A percentile compares a stretch with the other conserved stretches of the same genome.
Evolutionary conservation across 2,329 filamentous ascomycete genomes (phyloP).

Genomic region (Diaporthe longicolla): DNA sequence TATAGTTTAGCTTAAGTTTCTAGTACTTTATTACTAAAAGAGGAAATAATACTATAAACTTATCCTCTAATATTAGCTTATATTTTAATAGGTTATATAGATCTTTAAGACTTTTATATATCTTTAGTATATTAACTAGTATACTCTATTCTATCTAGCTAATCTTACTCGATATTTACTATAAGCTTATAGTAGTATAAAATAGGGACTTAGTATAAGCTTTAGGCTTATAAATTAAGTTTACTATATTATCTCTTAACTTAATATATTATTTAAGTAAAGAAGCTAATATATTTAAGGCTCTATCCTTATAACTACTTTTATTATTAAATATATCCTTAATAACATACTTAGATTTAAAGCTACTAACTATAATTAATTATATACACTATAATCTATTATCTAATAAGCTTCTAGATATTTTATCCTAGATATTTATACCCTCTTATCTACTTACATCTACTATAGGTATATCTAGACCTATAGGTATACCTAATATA

Average conservation of each 20-base stretch:
- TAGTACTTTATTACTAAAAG: not conserved
- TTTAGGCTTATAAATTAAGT: not conserved
- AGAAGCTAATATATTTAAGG: not conserved
- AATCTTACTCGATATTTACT: not conserved
- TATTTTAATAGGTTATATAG: not conserved
- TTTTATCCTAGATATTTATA: not conserved
- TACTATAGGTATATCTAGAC: not conserved
- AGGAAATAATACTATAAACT: not conserved
- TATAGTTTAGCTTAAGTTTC: not conserved
- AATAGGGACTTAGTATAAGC: not conserved
- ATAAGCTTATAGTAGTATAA: not conserved
- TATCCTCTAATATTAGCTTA: not conserved
- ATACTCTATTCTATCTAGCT: not conserved
- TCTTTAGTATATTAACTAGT: not conserved
- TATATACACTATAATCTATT: not conserved
- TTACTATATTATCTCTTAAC: not conserved
- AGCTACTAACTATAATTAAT: not conserved
- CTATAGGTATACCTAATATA: not conserved
- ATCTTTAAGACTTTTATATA: not conserved
- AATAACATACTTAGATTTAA: not conserved
- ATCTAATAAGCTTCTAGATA: not conserved
- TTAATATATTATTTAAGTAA: not conserved
- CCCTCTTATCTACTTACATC: not conserved
- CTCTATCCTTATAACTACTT: not conserved
- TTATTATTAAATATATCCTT: not conserved